These are phyloP conservation scores for Podospora conica DNA, from an alignment of 495 filamentous ascomycete genomes.

Conservation along the genomic window DNA sequence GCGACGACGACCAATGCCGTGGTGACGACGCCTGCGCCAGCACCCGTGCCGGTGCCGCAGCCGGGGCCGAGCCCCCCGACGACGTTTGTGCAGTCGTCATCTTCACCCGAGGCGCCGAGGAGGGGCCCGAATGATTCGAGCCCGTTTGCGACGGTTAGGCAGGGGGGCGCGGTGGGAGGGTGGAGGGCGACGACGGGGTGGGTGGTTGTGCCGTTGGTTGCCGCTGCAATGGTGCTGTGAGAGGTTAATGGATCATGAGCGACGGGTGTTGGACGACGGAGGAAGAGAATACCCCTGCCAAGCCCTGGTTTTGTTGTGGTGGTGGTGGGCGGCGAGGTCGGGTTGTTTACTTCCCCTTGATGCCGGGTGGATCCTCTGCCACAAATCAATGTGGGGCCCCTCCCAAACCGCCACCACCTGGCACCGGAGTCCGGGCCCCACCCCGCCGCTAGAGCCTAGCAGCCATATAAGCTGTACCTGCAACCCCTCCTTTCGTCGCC, in stretches of 20 bases:
- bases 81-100: not conserved
- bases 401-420: too few relatives aligned
- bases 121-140: constrained; percentile 2
- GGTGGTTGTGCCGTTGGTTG: not conserved
- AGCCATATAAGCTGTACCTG: too few relatives aligned
- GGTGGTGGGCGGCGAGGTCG: not conserved
- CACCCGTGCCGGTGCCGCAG: not conserved
- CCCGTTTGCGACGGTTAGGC: constrained; percentile 1
- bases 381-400: not conserved
- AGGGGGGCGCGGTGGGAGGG: not conserved
- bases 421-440: too few relatives aligned
- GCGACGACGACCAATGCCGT: not conserved
- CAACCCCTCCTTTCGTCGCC: too few relatives aligned
- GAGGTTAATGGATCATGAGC: not conserved
- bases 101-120: not conserved
- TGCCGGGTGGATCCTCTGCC: not conserved
- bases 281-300: not conserved
- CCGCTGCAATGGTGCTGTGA: not conserved
- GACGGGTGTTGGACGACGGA: not conserved
- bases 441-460: too few relatives aligned
- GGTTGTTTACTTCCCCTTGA: not conserved
- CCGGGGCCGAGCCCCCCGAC: constrained; percentile 4
- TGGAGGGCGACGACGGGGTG: not conserved
- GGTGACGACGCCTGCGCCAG: not conserved
- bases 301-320: too few relatives aligned